phyloP scores from a whole-genome alignment of 768 basidiomycete species.

The Pseudohyphozyma bogoriensis region DNA sequence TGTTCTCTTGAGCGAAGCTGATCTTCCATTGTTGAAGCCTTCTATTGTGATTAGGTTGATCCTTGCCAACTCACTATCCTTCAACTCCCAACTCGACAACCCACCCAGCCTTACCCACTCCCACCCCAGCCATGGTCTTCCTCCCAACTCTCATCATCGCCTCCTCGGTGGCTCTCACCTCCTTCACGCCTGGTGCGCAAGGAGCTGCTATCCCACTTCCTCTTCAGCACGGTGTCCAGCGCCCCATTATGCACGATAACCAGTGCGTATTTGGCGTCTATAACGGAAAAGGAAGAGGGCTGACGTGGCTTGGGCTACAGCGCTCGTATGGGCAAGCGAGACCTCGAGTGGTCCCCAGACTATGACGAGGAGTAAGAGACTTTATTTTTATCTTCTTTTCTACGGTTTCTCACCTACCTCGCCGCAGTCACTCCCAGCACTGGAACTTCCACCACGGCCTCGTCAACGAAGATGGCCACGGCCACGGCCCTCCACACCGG shows the following conservation, averaged over 20 bases:
- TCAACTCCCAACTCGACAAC: background rate
- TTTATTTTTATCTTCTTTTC: background rate
- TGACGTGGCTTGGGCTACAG: too few species aligned
- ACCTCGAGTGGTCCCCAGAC: background rate
- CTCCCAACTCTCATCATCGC: conserved; percentile 5
- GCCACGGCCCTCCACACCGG: conserved; percentile 9
- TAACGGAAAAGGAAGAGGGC: background rate
- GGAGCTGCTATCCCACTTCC: conserved; percentile 14
- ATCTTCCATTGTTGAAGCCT: background rate
- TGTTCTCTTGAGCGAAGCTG: background rate
- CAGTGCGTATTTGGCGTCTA: background rate
- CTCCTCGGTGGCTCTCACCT: conserved; percentile 10
- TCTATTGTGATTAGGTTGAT: conserved; percentile 2
- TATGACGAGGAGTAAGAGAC: background rate
- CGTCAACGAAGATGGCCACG: conserved; percentile 14
- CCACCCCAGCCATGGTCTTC: conserved; percentile 7
- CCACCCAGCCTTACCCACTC: background rate
- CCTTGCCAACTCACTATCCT: conserved; percentile 3
- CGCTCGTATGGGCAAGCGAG: background rate
- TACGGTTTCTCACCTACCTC: background rate
- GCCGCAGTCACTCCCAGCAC: conserved; percentile 15
- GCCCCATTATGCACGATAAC: conserved; percentile 12
- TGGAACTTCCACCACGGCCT: conserved; percentile 13
- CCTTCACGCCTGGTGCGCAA: conserved; percentile 21
- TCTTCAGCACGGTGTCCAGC: conserved; percentile 9